Base-by-base conservation (phyloP, 805 yeast genomes). In the Blastobotrys attinorum region DNA sequence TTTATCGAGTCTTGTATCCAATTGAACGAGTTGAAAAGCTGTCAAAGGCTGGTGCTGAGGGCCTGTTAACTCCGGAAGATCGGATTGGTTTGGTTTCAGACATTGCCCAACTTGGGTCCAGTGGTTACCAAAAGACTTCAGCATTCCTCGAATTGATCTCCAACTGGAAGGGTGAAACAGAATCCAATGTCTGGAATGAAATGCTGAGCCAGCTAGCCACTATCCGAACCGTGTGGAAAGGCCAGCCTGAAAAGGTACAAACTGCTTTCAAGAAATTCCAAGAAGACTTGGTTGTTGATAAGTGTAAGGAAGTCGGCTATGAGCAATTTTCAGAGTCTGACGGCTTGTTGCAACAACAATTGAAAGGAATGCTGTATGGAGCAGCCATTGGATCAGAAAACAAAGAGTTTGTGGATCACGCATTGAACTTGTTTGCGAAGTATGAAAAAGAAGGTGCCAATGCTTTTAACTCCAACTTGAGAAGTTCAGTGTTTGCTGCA, bases 391-490 rank as follows among this genome's bases (percentile, higher is more conserved):
- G 50, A 16, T 56, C 56, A 22, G 66, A 53, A 20, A 66, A 56
- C 31, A 56, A 55, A 43, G 66, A 59, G 42, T 62, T 59, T 31
- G 56, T 60, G 36, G 55, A 55, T 25, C 50, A 49, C 15, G 69
- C 66, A 16, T 51, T 61, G 42, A 55, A 47, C 15, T 64, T 73
- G 55, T 84, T 83, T 61, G 68, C 64, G 5, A 66, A 69, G 34
- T 82, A 67, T 56, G 65, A 72, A 40, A 65, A 67, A 10, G 92
- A 92, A 49, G 83, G 83, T 59, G 71, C 72, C 51, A 64, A 70
- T 23, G 85, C 86, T 27, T 71, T 87, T 50, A 77, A 85, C 61
- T 85, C 95, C 46, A 79, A 84, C 66, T 64, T 86, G 53, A 76
- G 84, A 63, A 74, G 72, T 3, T 57, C 81, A 13, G 77, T 86